Conservation (phyloP, 1,284 basidiomycete genomes). For the Cystobasidium pallidum region DNA sequence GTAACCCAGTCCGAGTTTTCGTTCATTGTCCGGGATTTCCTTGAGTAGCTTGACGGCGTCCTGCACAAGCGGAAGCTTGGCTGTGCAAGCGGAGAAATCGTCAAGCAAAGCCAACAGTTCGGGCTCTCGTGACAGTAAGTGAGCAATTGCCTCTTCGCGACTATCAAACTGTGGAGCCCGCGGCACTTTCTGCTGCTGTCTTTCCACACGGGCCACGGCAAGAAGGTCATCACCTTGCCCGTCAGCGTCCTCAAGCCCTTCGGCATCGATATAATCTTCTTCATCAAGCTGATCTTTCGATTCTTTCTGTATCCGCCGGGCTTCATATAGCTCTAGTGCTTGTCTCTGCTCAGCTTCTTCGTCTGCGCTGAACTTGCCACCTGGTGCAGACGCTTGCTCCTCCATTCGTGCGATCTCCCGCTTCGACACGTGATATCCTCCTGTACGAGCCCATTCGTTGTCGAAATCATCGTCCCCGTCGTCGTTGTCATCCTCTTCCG, state of each 20-base stretch:
- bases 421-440: slow-evolving; percentile 36
- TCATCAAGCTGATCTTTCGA: slow-evolving; percentile 34
- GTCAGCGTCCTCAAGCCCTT: not conserved
- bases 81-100: slow-evolving; percentile 47
- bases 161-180: slow-evolving; percentile 13
- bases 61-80: slow-evolving; percentile 5
- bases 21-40: not conserved
- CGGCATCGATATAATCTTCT: slow-evolving; percentile 27
- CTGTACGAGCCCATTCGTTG: slow-evolving; percentile 35
- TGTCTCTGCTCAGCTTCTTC: slow-evolving; percentile 39
- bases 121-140: slow-evolving; percentile 48
- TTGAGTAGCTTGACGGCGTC: not conserved
- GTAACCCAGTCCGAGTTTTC: slow-evolving; percentile 28
- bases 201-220: not conserved
- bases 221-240: slow-evolving; percentile 17
- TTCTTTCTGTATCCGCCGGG: slow-evolving; percentile 40
- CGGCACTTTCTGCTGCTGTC: not conserved
- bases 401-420: slow-evolving; percentile 33
- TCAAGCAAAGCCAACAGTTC: slow-evolving; percentile 52
- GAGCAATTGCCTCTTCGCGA: slow-evolving; percentile 50
- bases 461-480: slow-evolving; percentile 29
- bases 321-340: slow-evolving; percentile 41
- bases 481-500: slow-evolving; percentile 77
- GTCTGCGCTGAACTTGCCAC: slow-evolving; percentile 13
- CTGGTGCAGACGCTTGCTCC: slow-evolving; percentile 13